Evolutionary conservation across 768 basidiomycete species (phyloP).

Genomic region (Boletellus emodensis): DNA sequence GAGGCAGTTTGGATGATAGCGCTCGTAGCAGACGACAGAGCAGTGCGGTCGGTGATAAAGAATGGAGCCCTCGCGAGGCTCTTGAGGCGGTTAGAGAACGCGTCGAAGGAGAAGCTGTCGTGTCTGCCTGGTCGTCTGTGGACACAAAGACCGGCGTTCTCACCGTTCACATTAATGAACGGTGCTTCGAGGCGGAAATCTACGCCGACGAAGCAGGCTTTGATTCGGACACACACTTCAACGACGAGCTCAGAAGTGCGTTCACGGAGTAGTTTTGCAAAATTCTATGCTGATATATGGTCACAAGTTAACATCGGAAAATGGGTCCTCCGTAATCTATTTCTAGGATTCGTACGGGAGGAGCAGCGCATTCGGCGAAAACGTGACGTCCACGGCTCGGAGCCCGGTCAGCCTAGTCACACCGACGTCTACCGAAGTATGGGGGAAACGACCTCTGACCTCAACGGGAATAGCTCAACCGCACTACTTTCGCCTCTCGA

Average conservation of each 20-base stretch:
- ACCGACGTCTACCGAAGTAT: slow-evolving; percentile 20
- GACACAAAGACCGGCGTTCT: slow-evolving; percentile 90
- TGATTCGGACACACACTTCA: slow-evolving; percentile 52
- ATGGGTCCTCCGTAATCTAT: slow-evolving; percentile 86
- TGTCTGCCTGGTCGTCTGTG: slow-evolving; percentile 78
- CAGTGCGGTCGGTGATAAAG: slow-evolving; percentile 36
- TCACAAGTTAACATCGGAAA: slow-evolving; percentile 83
- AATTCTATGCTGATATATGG: slow-evolving; percentile 4
- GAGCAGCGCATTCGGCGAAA: slow-evolving; percentile 47
- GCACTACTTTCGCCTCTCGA: slow-evolving; percentile 31
- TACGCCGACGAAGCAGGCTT: slow-evolving; percentile 91
- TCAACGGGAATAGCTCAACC: slow-evolving; percentile 17
- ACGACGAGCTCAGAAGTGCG: slow-evolving; percentile 80
- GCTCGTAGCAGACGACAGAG: slow-evolving; percentile 31
- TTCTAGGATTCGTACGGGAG: slow-evolving; percentile 71
- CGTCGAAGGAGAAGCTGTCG: slow-evolving; percentile 93
- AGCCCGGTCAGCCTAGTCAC: slow-evolving; percentile 14
- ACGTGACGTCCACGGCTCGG: slow-evolving; percentile 26
- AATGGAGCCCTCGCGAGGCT: slow-evolving; percentile 73
- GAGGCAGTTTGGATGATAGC: slow-evolving; percentile 43
- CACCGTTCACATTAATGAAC: slow-evolving; percentile 81
- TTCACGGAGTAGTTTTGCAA: slow-evolving; percentile 16
- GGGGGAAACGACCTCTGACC: slow-evolving; percentile 25
- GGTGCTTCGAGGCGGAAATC: slow-evolving; percentile 91
- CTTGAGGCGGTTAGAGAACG: slow-evolving; percentile 84